Evolutionary conservation across 2,329 filamentous ascomycete species (phyloP).

Genomic region (Conoideocrella luteorostrata): DNA sequence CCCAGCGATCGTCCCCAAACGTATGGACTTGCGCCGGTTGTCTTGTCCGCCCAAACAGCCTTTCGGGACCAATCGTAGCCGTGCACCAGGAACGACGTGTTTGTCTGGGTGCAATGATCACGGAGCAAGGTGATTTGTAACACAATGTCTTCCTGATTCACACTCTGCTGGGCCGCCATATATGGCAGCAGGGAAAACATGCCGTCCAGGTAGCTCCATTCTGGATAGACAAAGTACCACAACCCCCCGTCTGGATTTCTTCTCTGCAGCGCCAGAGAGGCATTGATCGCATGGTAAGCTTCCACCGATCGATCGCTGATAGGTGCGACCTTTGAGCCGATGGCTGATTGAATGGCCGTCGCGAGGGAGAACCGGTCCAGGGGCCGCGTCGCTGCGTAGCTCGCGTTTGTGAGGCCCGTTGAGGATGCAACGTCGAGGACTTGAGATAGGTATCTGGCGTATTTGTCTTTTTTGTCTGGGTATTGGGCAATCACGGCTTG

Average conservation of each 20-base stretch:
- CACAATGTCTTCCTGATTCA: constrained; percentile 16
- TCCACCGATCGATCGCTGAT: constrained; percentile 4
- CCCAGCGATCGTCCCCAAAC: constrained; percentile 49
- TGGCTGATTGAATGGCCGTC: constrained; percentile 11
- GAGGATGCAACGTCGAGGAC: constrained; percentile 13
- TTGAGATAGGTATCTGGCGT: constrained; percentile 10
- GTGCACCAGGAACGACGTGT: constrained; percentile 29
- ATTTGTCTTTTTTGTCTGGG: constrained; percentile 7
- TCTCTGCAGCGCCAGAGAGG: constrained; percentile 15
- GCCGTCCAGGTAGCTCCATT: constrained; percentile 48
- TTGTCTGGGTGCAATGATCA: constrained; percentile 7
- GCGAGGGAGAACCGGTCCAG: constrained; percentile 19
- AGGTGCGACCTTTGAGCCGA: neutral
- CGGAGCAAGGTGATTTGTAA: constrained; percentile 15
- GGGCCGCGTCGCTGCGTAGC: constrained; percentile 11
- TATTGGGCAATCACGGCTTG: constrained; percentile 12
- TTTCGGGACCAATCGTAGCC: constrained; percentile 45
- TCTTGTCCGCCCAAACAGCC: constrained; percentile 44
- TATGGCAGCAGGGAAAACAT: constrained; percentile 44
- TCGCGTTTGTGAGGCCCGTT: constrained; percentile 9
- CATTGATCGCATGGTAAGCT: constrained; percentile 13
- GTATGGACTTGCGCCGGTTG: constrained; percentile 42
- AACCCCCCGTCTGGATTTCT: constrained; percentile 28
- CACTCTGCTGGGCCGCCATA: constrained; percentile 12
- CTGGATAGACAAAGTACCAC: constrained; percentile 37